Evolutionary conservation across 306 rosid genomes (phyloP).

Genomic region (Elaeagnus macrophylla): DNA sequence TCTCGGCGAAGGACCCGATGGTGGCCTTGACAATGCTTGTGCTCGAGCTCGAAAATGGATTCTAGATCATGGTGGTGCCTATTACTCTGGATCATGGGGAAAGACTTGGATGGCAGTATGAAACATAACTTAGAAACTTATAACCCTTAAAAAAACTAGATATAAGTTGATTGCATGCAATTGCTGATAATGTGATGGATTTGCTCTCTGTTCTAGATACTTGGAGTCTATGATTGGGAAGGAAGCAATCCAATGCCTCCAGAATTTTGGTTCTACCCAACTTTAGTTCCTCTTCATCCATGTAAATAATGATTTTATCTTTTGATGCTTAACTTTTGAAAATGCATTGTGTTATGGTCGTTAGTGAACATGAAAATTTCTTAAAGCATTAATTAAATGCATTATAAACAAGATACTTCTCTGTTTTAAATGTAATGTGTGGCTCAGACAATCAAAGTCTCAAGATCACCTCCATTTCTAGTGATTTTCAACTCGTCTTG

Average conservation of each 20-base stretch:
- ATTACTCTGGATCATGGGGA: constrained; percentile 64
- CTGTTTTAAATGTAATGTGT: too few species aligned
- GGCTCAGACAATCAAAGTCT: too few species aligned
- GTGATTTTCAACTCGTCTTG: too few species aligned
- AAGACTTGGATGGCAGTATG: constrained; percentile 68
- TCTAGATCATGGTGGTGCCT: constrained; percentile 39
- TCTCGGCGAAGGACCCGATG: constrained; percentile 56
- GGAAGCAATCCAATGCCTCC: constrained; percentile 91
- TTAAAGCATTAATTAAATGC: too few species aligned
- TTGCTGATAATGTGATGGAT: too few species aligned
- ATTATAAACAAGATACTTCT: too few species aligned
- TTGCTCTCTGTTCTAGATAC: constrained; percentile 25
- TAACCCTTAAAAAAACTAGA: not conserved
- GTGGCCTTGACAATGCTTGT: constrained; percentile 46
- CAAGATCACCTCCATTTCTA: too few species aligned
- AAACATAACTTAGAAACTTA: not conserved
- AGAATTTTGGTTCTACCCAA: constrained; percentile 67
- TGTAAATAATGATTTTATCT: constrained; percentile 11
- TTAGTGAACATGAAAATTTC: too few species aligned
- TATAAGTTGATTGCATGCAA: not conserved
- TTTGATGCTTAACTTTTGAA: too few species aligned
- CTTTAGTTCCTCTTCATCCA: constrained; percentile 73
- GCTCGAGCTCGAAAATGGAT: constrained; percentile 53
- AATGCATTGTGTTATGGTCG: too few species aligned
- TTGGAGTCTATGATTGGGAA: constrained; percentile 69